These are phyloP conservation scores for Parachaetomium inaequale DNA, from an alignment of 495 filamentous ascomycete genomes.

Conservation along the genomic window DNA sequence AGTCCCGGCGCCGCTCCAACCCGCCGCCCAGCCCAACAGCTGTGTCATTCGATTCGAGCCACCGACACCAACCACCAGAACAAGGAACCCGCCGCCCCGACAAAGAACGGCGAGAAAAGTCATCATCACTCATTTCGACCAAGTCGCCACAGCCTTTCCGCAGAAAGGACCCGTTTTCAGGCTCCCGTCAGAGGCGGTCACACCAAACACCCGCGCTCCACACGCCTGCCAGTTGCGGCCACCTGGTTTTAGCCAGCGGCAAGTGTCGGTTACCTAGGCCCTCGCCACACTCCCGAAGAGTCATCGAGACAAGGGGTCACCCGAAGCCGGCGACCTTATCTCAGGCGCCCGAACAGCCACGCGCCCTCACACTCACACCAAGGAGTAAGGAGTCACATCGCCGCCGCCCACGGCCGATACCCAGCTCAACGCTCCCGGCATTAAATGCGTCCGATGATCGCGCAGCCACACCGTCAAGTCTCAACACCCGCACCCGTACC, in stretches of 20 bases:
- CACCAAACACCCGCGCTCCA: constrained; percentile 27
- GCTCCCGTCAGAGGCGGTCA: constrained; percentile 33
- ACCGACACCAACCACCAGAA: constrained; percentile 14
- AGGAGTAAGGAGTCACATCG: constrained; percentile 41
- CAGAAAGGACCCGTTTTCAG: constrained; percentile 39
- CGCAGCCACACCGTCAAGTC: constrained; percentile 12
- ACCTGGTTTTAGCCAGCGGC: constrained; percentile 42
- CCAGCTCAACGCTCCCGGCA: constrained; percentile 12
- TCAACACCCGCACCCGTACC: constrained; percentile 10
- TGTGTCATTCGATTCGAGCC: no score
- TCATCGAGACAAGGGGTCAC: constrained; percentile 42
- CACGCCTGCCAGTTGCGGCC: constrained; percentile 42
- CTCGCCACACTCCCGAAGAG: constrained; percentile 44
- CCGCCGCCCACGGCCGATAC: constrained; percentile 20
- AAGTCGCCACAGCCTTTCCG: constrained; percentile 30
- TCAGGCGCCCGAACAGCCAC: constrained; percentile 37
- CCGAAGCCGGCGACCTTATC: constrained; percentile 34
- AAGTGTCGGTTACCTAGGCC: constrained; percentile 35
- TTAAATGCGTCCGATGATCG: constrained; percentile 22
- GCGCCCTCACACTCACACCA: constrained; percentile 21
- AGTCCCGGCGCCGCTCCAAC: constrained; percentile 12
- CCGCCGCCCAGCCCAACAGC: neutral
- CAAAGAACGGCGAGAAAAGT: constrained; percentile 18
- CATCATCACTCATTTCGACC: constrained; percentile 15
- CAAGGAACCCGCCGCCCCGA: constrained; percentile 16